Evolutionary conservation across 2,329 filamentous ascomycete genomes (phyloP).

Genomic region (Penicillium aurantiogriseum): DNA sequence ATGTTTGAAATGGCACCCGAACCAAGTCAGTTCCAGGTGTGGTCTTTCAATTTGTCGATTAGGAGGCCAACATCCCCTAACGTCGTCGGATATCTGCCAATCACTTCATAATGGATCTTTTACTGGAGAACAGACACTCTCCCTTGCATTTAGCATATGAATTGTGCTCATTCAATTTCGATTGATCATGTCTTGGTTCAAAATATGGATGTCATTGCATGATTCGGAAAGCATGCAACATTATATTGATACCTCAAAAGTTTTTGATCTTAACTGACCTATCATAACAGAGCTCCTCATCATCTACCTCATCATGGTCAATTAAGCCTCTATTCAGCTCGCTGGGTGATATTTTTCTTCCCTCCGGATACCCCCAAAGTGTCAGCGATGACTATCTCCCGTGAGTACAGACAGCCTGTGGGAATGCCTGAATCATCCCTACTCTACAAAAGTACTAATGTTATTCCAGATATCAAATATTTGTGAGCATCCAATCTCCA

Average conservation of each 20-base stretch:
- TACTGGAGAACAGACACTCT: neutral
- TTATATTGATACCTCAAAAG: neutral
- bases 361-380: constrained; percentile 82
- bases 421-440: neutral
- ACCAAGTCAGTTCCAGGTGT: neutral
- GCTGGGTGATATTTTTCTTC: constrained; percentile 72
- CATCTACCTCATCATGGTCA: constrained; percentile 25
- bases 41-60: neutral
- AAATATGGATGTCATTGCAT: neutral
- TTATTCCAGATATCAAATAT: constrained; percentile 62
- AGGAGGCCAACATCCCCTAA: neutral
- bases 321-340: constrained; percentile 32
- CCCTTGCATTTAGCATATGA: neutral
- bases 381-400: constrained; percentile 81
- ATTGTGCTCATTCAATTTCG: neutral
- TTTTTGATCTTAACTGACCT: neutral
- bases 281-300: constrained; percentile 17
- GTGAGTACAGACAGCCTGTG: constrained; percentile 40
- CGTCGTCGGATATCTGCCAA: neutral
- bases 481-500: constrained; percentile 47
- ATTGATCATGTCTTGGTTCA: neutral
- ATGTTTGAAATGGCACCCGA: neutral
- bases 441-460: constrained; percentile 10
- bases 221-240: neutral
- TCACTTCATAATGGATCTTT: neutral